phyloP scores from a whole-genome alignment of 129 eudicot genomes.

The sunflower (Helianthus annuus) region HanXRQr2.0-SUNRISE NC_035445.2:117101485-117101984 shows the following conservation, averaged over 20 bases:
- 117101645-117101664: too few relatives aligned
- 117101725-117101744: neutral
- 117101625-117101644: too few relatives aligned
- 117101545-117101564: too few relatives aligned
- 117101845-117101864: neutral
- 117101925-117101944: constrained; percentile 32
- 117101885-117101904: constrained; percentile 78
- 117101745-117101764: neutral
- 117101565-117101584: too few relatives aligned
- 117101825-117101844: neutral
- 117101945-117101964: constrained; percentile 18
- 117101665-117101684: too few relatives aligned
- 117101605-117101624: too few relatives aligned
- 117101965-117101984: constrained; percentile 28
- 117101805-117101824: constrained; percentile 7
- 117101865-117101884: constrained; percentile 61
- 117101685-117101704: neutral
- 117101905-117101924: constrained; percentile 59
- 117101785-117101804: neutral
- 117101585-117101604: too few relatives aligned
- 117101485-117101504: too few relatives aligned
- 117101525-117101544: too few relatives aligned
- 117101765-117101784: neutral
- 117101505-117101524: too few relatives aligned
- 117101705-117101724: neutral